phyloP scores from a whole-genome alignment of 441 rosid species.

The Gossypium davidsonii region DNA sequence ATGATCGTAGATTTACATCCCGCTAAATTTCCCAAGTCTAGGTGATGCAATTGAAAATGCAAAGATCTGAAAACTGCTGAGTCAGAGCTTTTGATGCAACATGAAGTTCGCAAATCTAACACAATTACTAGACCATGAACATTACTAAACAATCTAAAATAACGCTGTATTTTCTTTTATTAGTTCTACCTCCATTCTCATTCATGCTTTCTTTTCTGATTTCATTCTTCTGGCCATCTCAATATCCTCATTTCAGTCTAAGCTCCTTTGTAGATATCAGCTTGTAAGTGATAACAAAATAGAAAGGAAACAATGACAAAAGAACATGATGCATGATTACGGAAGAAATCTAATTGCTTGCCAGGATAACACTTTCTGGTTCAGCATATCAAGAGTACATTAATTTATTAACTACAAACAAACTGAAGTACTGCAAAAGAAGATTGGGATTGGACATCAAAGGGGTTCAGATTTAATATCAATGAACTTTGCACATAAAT shows the following conservation, averaged over 20 bases:
- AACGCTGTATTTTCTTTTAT: neutral
- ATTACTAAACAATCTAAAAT: neutral
- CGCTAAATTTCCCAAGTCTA: constrained; percentile 45
- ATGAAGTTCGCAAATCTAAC: constrained; percentile 43
- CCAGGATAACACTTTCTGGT: neutral
- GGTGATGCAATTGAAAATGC: constrained; percentile 59
- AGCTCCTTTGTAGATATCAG: constrained; percentile 3
- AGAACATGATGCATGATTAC: neutral
- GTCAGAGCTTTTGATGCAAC: constrained; percentile 63
- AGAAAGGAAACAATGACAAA: neutral
- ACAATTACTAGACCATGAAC: neutral
- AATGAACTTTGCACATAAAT: constrained; percentile 5
- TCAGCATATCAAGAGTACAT: neutral
- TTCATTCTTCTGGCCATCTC: neutral
- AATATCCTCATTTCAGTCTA: neutral
- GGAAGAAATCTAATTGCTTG: neutral
- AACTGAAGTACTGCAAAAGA: neutral
- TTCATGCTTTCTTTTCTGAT: neutral
- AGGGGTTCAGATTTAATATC: neutral
- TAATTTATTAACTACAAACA: neutral
- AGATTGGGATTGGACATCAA: neutral
- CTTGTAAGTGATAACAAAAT: neutral
- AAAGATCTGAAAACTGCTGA: constrained; percentile 37
- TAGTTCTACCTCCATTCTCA: neutral
- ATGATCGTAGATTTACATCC: constrained; percentile 61